Evolutionary conservation across 306 rosid species (phyloP), one percentile per base, ranked within the genome.

Genomic region (Quercus dentata): DNA sequence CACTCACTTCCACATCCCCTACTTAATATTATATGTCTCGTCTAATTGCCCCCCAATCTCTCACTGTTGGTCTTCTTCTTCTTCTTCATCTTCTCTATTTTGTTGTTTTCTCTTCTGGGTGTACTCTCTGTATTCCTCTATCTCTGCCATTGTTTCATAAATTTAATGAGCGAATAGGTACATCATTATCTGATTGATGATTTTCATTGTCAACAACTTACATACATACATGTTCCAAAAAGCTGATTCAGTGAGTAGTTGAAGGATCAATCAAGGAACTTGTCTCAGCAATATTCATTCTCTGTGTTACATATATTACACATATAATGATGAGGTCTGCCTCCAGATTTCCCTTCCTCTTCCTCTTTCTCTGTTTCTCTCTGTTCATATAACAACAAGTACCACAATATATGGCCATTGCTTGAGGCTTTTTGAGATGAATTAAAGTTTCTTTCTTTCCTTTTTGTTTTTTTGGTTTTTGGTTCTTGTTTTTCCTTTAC

Each of bases 281-380:
- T 33, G 25, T 67, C n/a, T 30, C 72, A 67, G 15, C 72, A 4
- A 35, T 33, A 31, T 67, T 19, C 14, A 67, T 67, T 46, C 52
- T 30, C 18, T 30, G 44, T 38, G 9, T 14, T 17, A 64, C 18
- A 10, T 25, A 23, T 27, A 68, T 68, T 68, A 12, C 5, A 41
- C 46, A 63, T 70, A 79, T 49, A 76, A 72, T 76, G 80, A 81
- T 81, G 84, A 81, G 84, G 84, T 81, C 84, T 71, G 84, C 76
- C 77, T 79, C 52, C 52, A 68, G 20, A 19, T 35, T 4, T 30
- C 72, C 72, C 52, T 68, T 35, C 17, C 46, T 68, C 38, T 35
- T 23, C 38, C 72, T 35, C 27, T 67, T 14, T 33, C 13, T 67
- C 51, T 49, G 54, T 49, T 23, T 25, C 31, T 61, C 17, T 35